Percentiles rank a stretch among this genome's conserved stretches.
Conservation (phyloP, 2,329 filamentous ascomycete genomes). For the Kalmusia sp. region DNA sequence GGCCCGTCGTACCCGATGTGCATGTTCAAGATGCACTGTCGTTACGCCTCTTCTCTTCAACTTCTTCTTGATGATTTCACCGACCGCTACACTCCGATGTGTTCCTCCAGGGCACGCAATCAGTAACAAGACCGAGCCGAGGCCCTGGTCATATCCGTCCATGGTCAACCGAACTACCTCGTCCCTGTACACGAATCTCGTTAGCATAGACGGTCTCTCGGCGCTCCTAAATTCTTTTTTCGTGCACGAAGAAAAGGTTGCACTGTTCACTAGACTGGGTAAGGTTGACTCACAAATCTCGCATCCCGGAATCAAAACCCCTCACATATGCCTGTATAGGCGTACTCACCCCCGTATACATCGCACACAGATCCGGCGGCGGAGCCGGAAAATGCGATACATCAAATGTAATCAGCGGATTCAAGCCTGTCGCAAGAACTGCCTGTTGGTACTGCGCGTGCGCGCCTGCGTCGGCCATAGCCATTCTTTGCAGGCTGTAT, state of each 20-base stretch:
- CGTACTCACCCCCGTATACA: neutral
- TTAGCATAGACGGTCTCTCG: too few relatives aligned
- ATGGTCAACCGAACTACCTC: constrained; percentile 1
- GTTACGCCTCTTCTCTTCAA: constrained; percentile 18
- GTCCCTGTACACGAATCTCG: neutral
- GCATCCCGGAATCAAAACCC: neutral
- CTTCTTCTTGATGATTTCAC: constrained; percentile 31
- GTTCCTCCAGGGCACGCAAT: constrained; percentile 31
- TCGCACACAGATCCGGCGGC: neutral
- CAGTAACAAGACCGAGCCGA: constrained; percentile 3
- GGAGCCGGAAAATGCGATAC: neutral
- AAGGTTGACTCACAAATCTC: constrained; percentile 8
- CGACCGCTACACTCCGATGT: constrained; percentile 40
- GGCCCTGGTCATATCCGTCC: constrained; percentile 2
- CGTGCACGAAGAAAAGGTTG: too few relatives aligned
- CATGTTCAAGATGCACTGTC: constrained; percentile 33
- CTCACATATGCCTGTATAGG: neutral
- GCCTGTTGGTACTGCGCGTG: constrained; percentile 1
- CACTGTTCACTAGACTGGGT: too few relatives aligned
- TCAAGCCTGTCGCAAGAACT: neutral
- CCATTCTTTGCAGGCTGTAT: neutral
- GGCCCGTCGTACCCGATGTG: constrained; percentile 29
- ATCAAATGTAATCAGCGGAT: constrained; percentile 5
- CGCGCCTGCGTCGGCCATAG: neutral
- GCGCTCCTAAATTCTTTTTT: too few relatives aligned